Conservation (phyloP, 2,329 filamentous ascomycete species). For the Colletotrichum siamense region DNA sequence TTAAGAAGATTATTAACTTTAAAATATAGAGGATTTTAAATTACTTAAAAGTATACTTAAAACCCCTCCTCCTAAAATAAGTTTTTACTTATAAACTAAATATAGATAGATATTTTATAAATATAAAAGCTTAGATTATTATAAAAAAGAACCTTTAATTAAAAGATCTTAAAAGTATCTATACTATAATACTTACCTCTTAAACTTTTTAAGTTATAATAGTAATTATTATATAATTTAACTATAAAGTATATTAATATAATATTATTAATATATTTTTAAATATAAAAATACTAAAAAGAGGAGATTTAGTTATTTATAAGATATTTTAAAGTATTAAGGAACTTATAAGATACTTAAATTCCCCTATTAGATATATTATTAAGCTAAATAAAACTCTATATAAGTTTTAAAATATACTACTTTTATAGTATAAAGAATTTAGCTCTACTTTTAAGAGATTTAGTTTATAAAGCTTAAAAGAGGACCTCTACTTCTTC, state of each 20-base stretch:
- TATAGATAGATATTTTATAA: background rate
- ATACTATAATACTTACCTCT: background rate
- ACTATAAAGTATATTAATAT: background rate
- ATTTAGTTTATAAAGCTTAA: too few species aligned
- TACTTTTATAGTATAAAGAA: background rate
- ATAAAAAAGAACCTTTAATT: background rate
- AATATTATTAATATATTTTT: background rate
- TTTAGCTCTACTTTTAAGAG: rapidly evolving
- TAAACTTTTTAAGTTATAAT: background rate
- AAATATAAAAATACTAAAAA: background rate
- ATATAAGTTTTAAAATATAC: background rate
- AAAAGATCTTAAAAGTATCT: background rate
- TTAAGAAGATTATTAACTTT: background rate
- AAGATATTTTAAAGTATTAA: background rate
- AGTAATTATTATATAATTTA: background rate
- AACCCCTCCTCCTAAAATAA: background rate
- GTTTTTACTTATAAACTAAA: background rate
- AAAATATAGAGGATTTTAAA: background rate
- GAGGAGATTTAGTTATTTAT: background rate
- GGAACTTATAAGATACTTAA: background rate
- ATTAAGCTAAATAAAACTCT: background rate
- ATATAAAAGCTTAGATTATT: background rate
- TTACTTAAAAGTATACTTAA: background rate
- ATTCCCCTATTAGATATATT: background rate
- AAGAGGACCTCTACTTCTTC: rapidly evolving